Conservation (phyloP, 345 rosid species). For the Garcia nutans region DNA sequence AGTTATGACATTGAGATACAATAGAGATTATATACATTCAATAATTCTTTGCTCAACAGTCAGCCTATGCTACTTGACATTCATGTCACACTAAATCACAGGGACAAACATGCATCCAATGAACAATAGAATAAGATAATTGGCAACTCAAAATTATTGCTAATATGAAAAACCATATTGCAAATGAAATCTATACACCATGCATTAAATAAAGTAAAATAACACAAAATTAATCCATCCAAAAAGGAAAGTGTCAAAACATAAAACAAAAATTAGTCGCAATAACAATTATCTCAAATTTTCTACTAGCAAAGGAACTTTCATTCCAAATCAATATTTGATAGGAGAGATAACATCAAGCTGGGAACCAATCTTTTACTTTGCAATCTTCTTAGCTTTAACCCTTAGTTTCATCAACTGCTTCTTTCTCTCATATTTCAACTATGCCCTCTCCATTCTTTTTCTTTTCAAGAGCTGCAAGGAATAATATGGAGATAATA, state of each 20-base stretch:
- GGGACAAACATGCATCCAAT: too few relatives aligned
- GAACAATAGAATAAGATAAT: background rate
- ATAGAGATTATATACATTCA: too few relatives aligned
- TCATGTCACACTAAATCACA: too few relatives aligned
- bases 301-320: background rate
- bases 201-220: background rate
- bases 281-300: slow-evolving; percentile 13
- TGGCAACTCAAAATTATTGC: background rate
- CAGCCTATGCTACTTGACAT: too few relatives aligned
- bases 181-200: background rate
- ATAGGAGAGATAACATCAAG: slow-evolving; percentile 63
- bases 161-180: background rate
- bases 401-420: slow-evolving; percentile 68
- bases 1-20: too few relatives aligned
- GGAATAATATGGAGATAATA: too few relatives aligned
- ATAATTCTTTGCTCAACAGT: too few relatives aligned
- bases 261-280: background rate
- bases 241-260: background rate
- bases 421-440: background rate
- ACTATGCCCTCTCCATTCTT: too few relatives aligned
- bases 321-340: slow-evolving; percentile 35
- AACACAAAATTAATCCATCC: slow-evolving; percentile 7
- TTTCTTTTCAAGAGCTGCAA: slow-evolving; percentile 38
- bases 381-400: slow-evolving; percentile 75
- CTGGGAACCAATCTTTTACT: slow-evolving; percentile 76